A percentile compares a stretch with the other conserved stretches of the same genome.
These are phyloP conservation scores for Phytophthora idaei DNA, from an alignment of 352 stramenopile species.

Conservation along the genomic window DNA sequence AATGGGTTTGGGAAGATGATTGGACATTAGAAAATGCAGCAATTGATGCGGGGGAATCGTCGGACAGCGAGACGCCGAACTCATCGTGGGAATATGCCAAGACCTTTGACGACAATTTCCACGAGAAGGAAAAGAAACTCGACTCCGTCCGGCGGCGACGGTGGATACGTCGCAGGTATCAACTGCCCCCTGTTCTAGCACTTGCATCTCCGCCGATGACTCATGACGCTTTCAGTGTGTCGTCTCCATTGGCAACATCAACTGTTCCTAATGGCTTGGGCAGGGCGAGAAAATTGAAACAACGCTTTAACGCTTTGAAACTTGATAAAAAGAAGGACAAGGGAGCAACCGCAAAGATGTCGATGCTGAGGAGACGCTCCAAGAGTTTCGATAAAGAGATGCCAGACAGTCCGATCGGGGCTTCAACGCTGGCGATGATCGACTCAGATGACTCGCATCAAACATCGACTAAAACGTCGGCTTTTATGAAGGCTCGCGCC, in stretches of 20 bases:
- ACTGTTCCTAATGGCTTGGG: conserved; percentile 32
- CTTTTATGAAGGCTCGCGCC: conserved; percentile 37
- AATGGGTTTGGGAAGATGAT: conserved; percentile 84
- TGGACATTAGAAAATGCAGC: conserved; percentile 61
- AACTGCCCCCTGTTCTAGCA: conserved; percentile 58
- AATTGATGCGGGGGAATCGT: conserved; percentile 33
- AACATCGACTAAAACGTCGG: conserved; percentile 20
- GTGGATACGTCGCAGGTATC: conserved; percentile 66
- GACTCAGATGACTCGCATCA: conserved; percentile 31
- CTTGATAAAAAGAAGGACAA: conserved; percentile 45
- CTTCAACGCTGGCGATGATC: conserved; percentile 23
- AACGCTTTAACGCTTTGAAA: conserved; percentile 42
- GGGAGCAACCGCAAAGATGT: conserved; percentile 22
- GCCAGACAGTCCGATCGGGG: conserved; percentile 32
- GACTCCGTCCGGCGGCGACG: conserved; percentile 72
- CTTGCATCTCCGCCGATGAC: conserved; percentile 21
- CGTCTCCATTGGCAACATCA: conserved; percentile 26
- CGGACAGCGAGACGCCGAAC: conserved; percentile 34
- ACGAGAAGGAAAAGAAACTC: conserved; percentile 77
- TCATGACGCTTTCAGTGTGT: conserved; percentile 17
- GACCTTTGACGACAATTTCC: conserved; percentile 71
- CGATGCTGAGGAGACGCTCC: conserved; percentile 44
- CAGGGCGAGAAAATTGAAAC: conserved; percentile 50
- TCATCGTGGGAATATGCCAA: conserved; percentile 72
- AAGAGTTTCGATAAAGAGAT: conserved; percentile 52